A percentile compares a stretch with the other conserved stretches of the same genome.
Conservation (phyloP, 2,329 filamentous ascomycete species). For the Talaromyces sp. region DNA sequence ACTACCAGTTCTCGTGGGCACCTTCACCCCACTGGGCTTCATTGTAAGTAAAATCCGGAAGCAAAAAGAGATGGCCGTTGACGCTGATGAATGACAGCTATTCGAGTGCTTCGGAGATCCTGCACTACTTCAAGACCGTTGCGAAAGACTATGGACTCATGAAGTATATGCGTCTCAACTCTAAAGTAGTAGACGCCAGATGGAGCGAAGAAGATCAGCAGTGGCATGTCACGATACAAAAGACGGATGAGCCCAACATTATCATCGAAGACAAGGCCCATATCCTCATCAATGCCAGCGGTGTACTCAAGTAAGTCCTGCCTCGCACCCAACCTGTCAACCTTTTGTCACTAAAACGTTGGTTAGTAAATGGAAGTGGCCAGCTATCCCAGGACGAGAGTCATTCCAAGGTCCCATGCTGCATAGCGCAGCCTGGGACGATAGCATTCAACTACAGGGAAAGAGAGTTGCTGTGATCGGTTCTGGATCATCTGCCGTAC, state of each 20-base stretch:
- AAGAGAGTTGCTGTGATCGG: conserved; percentile 9
- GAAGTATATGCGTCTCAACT: conserved; percentile 21
- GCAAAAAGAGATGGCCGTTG: neutral
- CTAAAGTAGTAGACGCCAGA: conserved; percentile 17
- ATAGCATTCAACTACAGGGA: neutral
- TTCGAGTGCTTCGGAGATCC: conserved; percentile 19
- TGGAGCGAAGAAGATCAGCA: conserved; percentile 23
- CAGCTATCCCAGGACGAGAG: conserved; percentile 37
- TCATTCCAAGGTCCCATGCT: conserved; percentile 36
- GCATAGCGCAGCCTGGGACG: conserved; percentile 35
- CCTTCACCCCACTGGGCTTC: neutral
- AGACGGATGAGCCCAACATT: neutral
- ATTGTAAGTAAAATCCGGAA: neutral
- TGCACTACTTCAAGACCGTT: conserved; percentile 20
- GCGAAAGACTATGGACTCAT: conserved; percentile 19
- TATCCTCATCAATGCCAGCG: conserved; percentile 22
- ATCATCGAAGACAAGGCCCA: conserved; percentile 15
- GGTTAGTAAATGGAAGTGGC: conserved; percentile 30
- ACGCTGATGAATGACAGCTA: conserved; percentile 13
- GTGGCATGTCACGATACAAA: conserved; percentile 22
- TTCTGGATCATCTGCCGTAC: conserved; percentile 15
- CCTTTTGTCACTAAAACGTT: neutral
- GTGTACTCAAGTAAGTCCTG: conserved; percentile 20
- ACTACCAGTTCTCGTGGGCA: conserved; percentile 4
- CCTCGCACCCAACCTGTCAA: too few species aligned